A percentile compares a stretch with the other conserved stretches of the same genome.
Evolutionary conservation across 306 rosid genomes (phyloP).

Genomic region (Castanea crenata): DNA sequence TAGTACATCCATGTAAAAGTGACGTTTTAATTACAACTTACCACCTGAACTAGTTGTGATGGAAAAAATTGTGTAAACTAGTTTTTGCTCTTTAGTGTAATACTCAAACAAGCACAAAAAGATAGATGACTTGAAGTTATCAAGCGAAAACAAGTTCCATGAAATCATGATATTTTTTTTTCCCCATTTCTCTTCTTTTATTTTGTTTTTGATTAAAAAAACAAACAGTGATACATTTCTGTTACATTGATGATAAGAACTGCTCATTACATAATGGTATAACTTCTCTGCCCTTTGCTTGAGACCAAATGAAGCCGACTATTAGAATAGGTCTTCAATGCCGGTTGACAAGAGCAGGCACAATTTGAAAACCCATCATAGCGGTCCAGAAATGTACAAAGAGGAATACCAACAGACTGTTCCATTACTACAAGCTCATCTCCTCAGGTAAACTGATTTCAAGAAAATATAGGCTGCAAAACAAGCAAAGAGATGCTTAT

Average conservation of each 20-base stretch:
- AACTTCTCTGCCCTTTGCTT: background rate
- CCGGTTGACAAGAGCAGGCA: constrained; percentile 5
- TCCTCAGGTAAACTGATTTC: constrained; percentile 90
- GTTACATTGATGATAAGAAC: background rate
- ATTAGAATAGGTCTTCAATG: background rate
- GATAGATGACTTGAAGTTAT: background rate
- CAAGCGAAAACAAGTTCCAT: background rate
- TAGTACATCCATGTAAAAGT: no score
- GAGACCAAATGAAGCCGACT: background rate
- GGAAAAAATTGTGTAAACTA: no score
- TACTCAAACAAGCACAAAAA: background rate
- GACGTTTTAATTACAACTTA: no score
- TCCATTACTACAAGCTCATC: constrained; percentile 66
- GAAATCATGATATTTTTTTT: background rate
- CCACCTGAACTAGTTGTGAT: no score
- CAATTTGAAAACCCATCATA: constrained; percentile 13
- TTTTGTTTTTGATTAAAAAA: background rate
- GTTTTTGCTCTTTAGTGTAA: background rate
- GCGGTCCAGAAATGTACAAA: constrained; percentile 25
- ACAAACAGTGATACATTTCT: constrained; percentile 3
- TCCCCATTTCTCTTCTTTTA: background rate
- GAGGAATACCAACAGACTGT: constrained; percentile 6
- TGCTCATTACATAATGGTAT: background rate
- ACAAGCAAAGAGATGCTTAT: constrained; percentile 13
- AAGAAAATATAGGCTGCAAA: constrained; percentile 86